Base-by-base conservation (phyloP, 371 early-diverging fungal species). In the Quaeritorhiza haematococci region DNA sequence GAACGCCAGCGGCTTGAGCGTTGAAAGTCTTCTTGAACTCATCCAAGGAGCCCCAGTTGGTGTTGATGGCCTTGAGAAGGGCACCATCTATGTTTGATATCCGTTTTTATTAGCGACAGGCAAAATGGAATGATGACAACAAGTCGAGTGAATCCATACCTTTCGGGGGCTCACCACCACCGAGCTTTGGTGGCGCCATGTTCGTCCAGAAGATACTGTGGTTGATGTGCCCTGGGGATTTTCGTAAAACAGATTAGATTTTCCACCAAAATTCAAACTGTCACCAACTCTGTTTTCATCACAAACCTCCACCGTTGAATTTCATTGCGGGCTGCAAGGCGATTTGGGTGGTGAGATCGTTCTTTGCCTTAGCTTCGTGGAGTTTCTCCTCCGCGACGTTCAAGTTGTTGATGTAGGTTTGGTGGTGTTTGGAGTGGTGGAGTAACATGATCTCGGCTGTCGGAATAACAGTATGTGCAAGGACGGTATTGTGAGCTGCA, bases 381-480 rank as follows among this genome's bases (percentile, higher is more conserved):
- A 90, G 74, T 79, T 96, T 89, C 69, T 83, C 83, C 52, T 84
- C 78, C 21, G 79, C 73, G 3, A 68, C 72, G 64, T 89, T 87
- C 17, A 89, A 64, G 56, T 75, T 78, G 51, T 68, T 79, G 32
- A 90, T 83, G 63, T 90, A 90, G 15, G 83, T 62, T 59, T 90
- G 89, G 68, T 99, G 99, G 78, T 99, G 98, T 85, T 96, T 96
- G 63, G 78, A 49, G 75, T 98, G 94, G 73, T 99, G 99, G 53
- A 94, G 72, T 64, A 84, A 66, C 98, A 99, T 97, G 71, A 97
- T 98, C 69, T 98, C 92, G 52, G 84, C 83, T 68, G 32, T 49
- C 17, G 33, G 17, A 59, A 58, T 55, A 13, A 59, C 10, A 55
- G 49, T 27, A 45, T 10, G 21, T 7, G 46, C n/a, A n/a, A 13